These are phyloP conservation scores for Metarhizium humberi DNA, from an alignment of 2,329 filamentous ascomycete species.

Conservation along the genomic window DNA sequence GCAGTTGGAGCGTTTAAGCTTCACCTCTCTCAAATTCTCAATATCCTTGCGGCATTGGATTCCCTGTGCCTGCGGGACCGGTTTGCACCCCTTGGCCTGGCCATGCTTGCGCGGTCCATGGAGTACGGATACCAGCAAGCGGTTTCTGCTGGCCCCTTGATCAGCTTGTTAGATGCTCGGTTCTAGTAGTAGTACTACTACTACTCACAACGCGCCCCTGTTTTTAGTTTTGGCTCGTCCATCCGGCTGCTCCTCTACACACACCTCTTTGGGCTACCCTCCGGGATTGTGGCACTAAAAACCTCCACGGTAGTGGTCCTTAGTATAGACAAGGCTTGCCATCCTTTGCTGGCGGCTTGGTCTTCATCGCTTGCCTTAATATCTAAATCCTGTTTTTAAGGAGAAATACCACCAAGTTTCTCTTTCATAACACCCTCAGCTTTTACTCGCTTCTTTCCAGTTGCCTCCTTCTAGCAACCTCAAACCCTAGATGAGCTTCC, in stretches of 20 bases:
- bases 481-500: conserved; percentile 6
- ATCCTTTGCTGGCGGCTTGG: background rate
- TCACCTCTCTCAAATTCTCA: background rate
- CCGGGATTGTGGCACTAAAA: background rate
- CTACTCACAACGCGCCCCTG: too few species aligned
- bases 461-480: background rate
- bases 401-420: background rate
- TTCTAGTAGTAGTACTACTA: background rate
- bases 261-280: background rate
- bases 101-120: too few species aligned
- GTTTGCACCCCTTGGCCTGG: too few species aligned
- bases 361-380: too few species aligned
- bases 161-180: background rate
- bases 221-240: background rate
- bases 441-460: background rate
- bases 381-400: too few species aligned
- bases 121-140: too few species aligned
- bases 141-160: background rate
- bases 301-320: background rate
- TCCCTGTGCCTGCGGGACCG: background rate
- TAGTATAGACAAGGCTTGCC: conserved; percentile 2
- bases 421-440: background rate
- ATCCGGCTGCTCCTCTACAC: background rate
- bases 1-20: background rate
- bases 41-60: background rate